A percentile compares a stretch with the other conserved stretches of the same genome.
Conservation (phyloP, 2,329 filamentous ascomycete genomes). For the Talaromyces sp. region DNA sequence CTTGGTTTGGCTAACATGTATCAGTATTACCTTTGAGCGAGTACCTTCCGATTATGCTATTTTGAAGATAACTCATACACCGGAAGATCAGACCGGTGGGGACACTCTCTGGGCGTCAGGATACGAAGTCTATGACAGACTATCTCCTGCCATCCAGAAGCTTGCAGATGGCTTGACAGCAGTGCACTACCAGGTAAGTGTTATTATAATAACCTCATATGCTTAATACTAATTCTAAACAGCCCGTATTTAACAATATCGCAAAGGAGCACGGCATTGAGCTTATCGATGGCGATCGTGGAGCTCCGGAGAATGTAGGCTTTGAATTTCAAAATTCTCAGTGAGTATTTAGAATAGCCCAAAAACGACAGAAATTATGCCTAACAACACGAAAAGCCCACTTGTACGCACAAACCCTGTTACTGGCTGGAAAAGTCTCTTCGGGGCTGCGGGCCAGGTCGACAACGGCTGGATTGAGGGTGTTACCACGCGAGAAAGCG, state of each 20-base stretch:
- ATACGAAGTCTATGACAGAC: slow-evolving; percentile 40
- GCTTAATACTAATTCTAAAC: slow-evolving; percentile 1
- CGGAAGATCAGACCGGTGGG: slow-evolving; percentile 30
- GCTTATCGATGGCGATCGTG: slow-evolving; percentile 29
- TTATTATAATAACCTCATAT: slow-evolving; percentile 15
- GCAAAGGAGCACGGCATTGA: slow-evolving; percentile 26
- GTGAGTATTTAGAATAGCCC: slow-evolving; percentile 4
- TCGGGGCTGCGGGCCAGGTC: slow-evolving; percentile 27
- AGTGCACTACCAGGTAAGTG: background rate
- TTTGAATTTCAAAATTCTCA: slow-evolving; percentile 44
- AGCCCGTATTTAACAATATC: slow-evolving; percentile 25
- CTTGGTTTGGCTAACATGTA: slow-evolving; percentile 39
- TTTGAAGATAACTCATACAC: slow-evolving; percentile 39
- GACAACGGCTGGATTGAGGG: slow-evolving; percentile 25
- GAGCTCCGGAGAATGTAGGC: slow-evolving; percentile 55
- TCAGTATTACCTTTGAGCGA: slow-evolving; percentile 46
- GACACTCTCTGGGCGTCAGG: slow-evolving; percentile 43
- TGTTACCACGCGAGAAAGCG: slow-evolving; percentile 28
- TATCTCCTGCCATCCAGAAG: slow-evolving; percentile 30
- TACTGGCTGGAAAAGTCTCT: slow-evolving; percentile 35
- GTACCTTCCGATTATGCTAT: slow-evolving; percentile 46
- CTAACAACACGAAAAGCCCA: slow-evolving; percentile 14
- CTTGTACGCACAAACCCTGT: slow-evolving; percentile 50
- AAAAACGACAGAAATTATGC: background rate
- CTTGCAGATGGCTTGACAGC: slow-evolving; percentile 30